Evolutionary conservation across 2,329 filamentous ascomycete genomes (phyloP), one percentile per base, ranked within the genome.

Genomic region (Talaromyces sp.): DNA sequence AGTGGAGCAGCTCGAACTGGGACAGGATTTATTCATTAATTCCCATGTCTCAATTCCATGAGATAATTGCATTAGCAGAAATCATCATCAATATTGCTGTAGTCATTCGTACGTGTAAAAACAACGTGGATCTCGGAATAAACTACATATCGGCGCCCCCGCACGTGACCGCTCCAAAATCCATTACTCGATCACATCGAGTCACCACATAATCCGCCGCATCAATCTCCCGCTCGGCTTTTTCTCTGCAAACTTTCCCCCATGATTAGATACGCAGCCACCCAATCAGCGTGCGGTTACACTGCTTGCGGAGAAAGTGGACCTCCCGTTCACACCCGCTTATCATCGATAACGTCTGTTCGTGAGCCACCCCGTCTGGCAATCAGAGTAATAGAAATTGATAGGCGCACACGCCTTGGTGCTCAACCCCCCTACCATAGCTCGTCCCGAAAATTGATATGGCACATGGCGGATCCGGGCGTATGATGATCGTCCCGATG

Each of bases 151-250:
- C 24, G 9, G n/a, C n/a, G n/a, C n/a, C n/a, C 32, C 19, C 27
- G 16, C 56, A 55, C 55, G 55, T 59, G 56, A 61, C 44, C 43
- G 7, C 16, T 2, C 33, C 33, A 35, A n/a, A 16, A 35, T 11
- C 49, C 47, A 65, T 70, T 70, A 70, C 68, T 70, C 64, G 68
- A 70, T 70, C 55, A 24, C 52, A 70, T 70, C 67, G 68, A 70
- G 68, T 70, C 67, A 70, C 51, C 40, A 16, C 4, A 7, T 2
- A 49, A 49, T 42, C 46, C 16, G 22, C 32, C 24, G 33, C 36
- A 20, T 27, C 37, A 49, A 49, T 49, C 46, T 49, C 29, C 41
- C 9, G 13, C 6, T 39, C 42, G 2, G 22, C n/a, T 16, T 32
- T n/a, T 35, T 30, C 3, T 30, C 36, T 19, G 36, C 22, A 27